Base-by-base conservation (phyloP, 805 yeast species). In the Kockiozyma suomiensis region DNA sequence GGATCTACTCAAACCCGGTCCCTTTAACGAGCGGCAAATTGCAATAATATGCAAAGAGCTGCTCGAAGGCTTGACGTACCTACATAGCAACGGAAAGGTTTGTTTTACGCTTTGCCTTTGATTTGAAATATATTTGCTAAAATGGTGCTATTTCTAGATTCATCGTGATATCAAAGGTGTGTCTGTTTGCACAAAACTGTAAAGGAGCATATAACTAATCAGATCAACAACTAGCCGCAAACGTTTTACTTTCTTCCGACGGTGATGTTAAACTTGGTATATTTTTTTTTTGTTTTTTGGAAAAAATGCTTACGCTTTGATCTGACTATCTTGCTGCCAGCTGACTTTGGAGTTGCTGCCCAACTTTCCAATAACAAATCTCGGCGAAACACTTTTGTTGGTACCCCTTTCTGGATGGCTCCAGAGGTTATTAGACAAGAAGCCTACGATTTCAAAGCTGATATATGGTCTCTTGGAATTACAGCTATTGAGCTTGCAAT, bases 291-390 rank as follows among this genome's bases (percentile, higher is more conserved):
- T 10, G n/a, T n/a, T n/a, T n/a, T n/a, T n/a, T n/a, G n/a, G n/a
- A n/a, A n/a, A 2, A 3, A n/a, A 10, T 38, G 42, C 2, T 38
- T 10, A 13, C 2, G 2, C 21, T 7, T 33, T 26, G 8, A 21
- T 40, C 46, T n/a, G 25, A 28, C 50, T 17, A 30, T 33, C 32
- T 15, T 19, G 12, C 19, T 15, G 4, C 13, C 26, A 50, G 97
- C 97, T 1, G 99, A 93, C 73, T 93, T 93, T 74, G 98, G 98
- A 0, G 97, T 93, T 10, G 96, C 98, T 0, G 89, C 97, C 0
- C 88, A 85, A 67, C 78, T 83, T 3, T 79, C 85, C 1, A 85
- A 85, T 53, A 79, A 82, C 66, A 74, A 83, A 58, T 78, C 82
- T 17, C 78, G 84, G 5, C 64, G 80, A 41, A 75, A 77, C 61